These are phyloP conservation scores for Earliella scabrosa DNA, from an alignment of 1,284 basidiomycete species.

Conservation along the genomic window DNA sequence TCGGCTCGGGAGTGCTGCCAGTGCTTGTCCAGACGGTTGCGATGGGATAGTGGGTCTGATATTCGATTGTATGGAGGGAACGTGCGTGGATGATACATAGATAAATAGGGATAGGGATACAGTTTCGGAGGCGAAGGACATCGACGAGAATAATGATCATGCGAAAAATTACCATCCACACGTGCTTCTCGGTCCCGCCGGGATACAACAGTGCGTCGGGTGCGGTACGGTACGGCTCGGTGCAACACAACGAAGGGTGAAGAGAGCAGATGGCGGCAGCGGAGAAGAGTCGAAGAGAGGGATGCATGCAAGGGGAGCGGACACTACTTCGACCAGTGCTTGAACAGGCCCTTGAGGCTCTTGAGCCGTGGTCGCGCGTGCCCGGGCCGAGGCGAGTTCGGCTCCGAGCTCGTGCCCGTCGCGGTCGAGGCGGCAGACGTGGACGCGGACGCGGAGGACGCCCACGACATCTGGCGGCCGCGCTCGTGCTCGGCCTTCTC, in stretches of 20 bases:
- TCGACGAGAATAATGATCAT: no score
- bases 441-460: background rate
- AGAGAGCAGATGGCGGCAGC: background rate
- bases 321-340: constrained; percentile 24
- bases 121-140: background rate
- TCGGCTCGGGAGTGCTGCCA: no score
- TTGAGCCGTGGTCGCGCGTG: constrained; percentile 18
- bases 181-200: background rate
- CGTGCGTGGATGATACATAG: background rate
- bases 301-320: no score
- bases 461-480: constrained; percentile 3
- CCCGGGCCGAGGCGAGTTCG: constrained; percentile 16
- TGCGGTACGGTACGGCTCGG: no score
- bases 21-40: background rate
- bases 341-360: constrained; percentile 23
- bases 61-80: no score
- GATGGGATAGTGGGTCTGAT: no score
- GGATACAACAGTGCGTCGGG: no score
- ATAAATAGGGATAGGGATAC: constrained; percentile 9
- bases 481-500: background rate
- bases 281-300: background rate
- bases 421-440: background rate
- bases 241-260: background rate
- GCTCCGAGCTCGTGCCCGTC: constrained; percentile 13
- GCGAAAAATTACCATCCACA: background rate